Evolutionary conservation across 1,284 basidiomycete species (phyloP), one percentile per base, ranked within the genome.

Genomic region (Leccinum fallax): DNA sequence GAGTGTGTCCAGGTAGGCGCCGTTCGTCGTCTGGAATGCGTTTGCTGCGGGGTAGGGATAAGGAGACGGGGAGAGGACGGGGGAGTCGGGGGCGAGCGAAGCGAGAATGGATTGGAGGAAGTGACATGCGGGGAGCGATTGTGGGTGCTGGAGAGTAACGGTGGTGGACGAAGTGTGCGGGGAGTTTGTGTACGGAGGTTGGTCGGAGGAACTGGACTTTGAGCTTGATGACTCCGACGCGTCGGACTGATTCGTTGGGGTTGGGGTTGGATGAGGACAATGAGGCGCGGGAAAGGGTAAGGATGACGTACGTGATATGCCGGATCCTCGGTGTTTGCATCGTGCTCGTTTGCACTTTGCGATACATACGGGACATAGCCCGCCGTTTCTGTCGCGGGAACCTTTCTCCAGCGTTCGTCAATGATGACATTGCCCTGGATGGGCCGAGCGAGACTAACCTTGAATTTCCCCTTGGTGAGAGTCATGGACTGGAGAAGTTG

Each of bases 1-100:
- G 66, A 91, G 86, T 57, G 83, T 79, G 68, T 91, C 89, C 74
- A 91, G 82, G 71, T 90, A 91, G 63, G 83, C 88, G 66, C 88
- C 89, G 76, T 81, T 80, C 58, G 87, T 87, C 59, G 86, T 89
- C 67, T 83, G 83, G 65, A 85, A 73, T 66, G 83, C 83, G 57
- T 78, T 76, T 63, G 81, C 80, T 54, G 85, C 78, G 65, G 81
- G 76, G 70, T 85, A 85, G 19, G 90, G 84, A 70, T 86, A 87
- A 5, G 81, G 83, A 73, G 79, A 86, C 4, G 73, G 73, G 40
- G 59, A 76, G 61, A 75, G 73, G 21, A 59, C 70, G 73, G 69
- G 68, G 49, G 74, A 77, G 11, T 72, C 72, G 58, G 76, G 75
- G 62, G 59, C 75, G 74, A 79, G 62, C 21, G 74, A 77, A 76